Conservation (phyloP, 345 rosid genomes). For the Fremontodendron californicum region DNA sequence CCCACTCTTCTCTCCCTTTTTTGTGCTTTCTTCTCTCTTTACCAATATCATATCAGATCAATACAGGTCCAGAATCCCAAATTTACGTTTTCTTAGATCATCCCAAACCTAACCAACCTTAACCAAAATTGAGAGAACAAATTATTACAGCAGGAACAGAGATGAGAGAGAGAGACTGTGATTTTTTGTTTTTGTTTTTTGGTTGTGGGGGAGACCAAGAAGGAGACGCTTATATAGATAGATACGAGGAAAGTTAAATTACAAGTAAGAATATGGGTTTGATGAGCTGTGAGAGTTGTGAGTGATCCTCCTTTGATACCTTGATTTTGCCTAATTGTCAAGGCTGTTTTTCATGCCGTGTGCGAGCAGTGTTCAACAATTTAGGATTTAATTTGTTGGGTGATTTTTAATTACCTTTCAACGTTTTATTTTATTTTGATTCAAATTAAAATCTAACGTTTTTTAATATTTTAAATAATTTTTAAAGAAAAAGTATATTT, state of each 20-base stretch:
- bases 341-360: not conserved
- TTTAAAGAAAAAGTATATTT: too few species aligned
- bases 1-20: not conserved
- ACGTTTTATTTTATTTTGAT: too few species aligned
- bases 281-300: not conserved
- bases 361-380: not conserved
- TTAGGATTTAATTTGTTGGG: too few species aligned
- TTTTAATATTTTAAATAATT: too few species aligned
- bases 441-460: too few species aligned
- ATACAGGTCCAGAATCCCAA: not conserved
- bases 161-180: not conserved
- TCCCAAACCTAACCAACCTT: not conserved
- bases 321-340: not conserved
- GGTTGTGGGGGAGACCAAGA: not conserved
- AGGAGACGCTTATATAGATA: not conserved
- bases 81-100: not conserved
- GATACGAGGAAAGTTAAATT: not conserved
- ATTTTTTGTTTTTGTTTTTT: not conserved
- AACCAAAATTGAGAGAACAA: not conserved
- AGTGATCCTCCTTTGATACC: not conserved
- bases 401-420: too few species aligned
- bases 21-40: not conserved
- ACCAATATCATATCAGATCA: conserved; percentile 10
- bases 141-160: not conserved
- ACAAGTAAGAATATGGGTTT: not conserved